Percentiles rank a stretch among this genome's conserved stretches.
These are phyloP conservation scores for Breynia disticha DNA, from an alignment of 441 rosid genomes.

Conservation along the genomic window DNA sequence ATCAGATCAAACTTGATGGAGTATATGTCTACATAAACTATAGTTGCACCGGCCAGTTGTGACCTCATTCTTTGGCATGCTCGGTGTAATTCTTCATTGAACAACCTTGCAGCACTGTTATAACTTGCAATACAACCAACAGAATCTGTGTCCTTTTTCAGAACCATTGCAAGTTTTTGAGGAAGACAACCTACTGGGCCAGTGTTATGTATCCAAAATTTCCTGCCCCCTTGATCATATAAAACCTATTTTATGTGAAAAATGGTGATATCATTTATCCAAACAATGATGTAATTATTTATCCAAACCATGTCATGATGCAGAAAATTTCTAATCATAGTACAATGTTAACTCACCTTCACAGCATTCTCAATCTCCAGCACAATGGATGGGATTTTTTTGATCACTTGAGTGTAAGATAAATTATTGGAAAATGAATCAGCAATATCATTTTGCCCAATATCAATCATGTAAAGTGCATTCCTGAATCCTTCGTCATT, in stretches of 20 bases:
- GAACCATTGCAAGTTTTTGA: conserved; percentile 51
- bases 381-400: conserved; percentile 37
- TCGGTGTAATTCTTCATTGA: conserved; percentile 42
- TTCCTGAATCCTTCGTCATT: conserved; percentile 40
- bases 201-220: conserved; percentile 82
- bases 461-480: conserved; percentile 76
- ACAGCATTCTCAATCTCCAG: conserved; percentile 38
- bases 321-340: not conserved
- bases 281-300: not conserved
- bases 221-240: conserved; percentile 58
- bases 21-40: conserved; percentile 65
- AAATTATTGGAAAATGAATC: conserved; percentile 48
- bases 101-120: conserved; percentile 51
- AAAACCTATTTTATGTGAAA: conserved; percentile 25
- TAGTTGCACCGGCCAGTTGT: conserved; percentile 35
- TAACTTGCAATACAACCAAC: conserved; percentile 50
- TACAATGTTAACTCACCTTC: conserved; percentile 24
- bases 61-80: conserved; percentile 38
- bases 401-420: conserved; percentile 33
- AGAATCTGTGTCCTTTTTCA: conserved; percentile 34
- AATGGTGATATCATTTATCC: not conserved
- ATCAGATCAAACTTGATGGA: conserved; percentile 66
- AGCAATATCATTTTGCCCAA: conserved; percentile 75
- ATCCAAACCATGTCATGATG: not conserved
- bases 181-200: conserved; percentile 86